Evolutionary conservation across 2,329 filamentous ascomycete genomes (phyloP).

Genomic region (Aspergillus calidoustus): DNA sequence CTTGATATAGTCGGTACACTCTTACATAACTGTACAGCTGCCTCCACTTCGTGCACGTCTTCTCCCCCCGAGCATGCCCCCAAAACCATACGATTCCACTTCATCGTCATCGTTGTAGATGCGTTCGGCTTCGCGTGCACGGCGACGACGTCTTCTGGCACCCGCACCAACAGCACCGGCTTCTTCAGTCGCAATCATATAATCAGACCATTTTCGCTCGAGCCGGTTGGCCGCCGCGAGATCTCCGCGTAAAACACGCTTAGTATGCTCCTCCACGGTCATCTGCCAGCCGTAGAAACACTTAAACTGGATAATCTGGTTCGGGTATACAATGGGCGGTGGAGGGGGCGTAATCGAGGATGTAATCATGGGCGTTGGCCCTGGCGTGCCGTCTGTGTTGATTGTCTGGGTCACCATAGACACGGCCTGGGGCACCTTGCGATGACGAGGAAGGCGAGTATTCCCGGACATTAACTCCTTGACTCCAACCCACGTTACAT

Average conservation of each 20-base stretch:
- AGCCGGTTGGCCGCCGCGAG: conserved; percentile 74
- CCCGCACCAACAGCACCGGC: conserved; percentile 67
- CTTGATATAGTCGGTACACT: conserved; percentile 19
- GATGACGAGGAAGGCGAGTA: conserved; percentile 67
- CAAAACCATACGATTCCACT: conserved; percentile 53
- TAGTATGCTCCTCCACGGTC: conserved; percentile 91
- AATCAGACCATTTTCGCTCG: conserved; percentile 89
- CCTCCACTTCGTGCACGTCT: conserved; percentile 67
- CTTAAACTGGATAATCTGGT: conserved; percentile 82
- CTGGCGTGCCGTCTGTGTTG: conserved; percentile 22
- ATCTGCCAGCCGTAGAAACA: conserved; percentile 96
- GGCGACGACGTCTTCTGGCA: conserved; percentile 70
- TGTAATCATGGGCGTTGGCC: conserved; percentile 23
- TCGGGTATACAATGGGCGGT: conserved; percentile 59
- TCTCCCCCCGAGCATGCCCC: conserved; percentile 51
- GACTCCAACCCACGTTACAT: conserved; percentile 90
- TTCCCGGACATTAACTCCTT: conserved; percentile 86
- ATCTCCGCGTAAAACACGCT: conserved; percentile 79
- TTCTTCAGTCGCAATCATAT: conserved; percentile 91
- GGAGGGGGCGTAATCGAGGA: conserved; percentile 34
- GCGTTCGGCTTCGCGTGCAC: conserved; percentile 80
- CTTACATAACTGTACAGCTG: conserved; percentile 67
- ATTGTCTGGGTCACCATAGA: conserved; percentile 40
- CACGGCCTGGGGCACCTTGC: conserved; percentile 34
- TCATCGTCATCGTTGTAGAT: conserved; percentile 82